phyloP scores from a whole-genome alignment of 192 early-diverging fungal genomes.

The Entophlyctis luteolus region DNA sequence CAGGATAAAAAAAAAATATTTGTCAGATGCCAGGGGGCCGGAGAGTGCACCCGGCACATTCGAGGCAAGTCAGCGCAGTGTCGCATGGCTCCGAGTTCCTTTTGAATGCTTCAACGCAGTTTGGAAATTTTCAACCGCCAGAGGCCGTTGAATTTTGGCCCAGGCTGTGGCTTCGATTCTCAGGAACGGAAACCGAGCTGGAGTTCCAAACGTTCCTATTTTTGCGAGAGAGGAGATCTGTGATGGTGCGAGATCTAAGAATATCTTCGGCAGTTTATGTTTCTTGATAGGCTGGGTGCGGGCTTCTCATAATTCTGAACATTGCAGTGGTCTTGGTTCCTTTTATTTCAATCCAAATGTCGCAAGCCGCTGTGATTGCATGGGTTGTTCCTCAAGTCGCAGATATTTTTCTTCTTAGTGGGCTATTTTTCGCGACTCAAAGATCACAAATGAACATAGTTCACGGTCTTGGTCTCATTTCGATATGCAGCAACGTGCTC shows the following conservation, averaged over 20 bases:
- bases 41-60: conserved; percentile 12
- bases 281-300: not conserved
- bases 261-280: not conserved
- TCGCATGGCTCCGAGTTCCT: not conserved
- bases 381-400: not conserved
- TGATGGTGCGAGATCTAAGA: not conserved
- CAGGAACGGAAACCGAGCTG: not conserved
- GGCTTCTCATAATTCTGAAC: not conserved
- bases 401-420: not conserved
- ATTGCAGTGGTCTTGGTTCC: conserved; percentile 3
- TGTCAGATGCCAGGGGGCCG: not conserved
- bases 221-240: not conserved
- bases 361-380: not conserved
- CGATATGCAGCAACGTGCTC: not conserved
- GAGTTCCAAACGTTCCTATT: conserved; percentile 5
- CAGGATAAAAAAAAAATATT: not conserved
- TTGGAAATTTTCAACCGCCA: not conserved
- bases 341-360: not conserved
- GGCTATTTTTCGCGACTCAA: not conserved
- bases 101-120: not conserved
- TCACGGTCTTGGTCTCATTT: not conserved
- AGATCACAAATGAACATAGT: not conserved
- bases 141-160: conserved; percentile 1
- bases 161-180: conserved; percentile 6
- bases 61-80: not conserved